These are phyloP conservation scores for Mercurialis annua DNA, from an alignment of 345 rosid genomes.

Conservation along the genomic window DNA sequence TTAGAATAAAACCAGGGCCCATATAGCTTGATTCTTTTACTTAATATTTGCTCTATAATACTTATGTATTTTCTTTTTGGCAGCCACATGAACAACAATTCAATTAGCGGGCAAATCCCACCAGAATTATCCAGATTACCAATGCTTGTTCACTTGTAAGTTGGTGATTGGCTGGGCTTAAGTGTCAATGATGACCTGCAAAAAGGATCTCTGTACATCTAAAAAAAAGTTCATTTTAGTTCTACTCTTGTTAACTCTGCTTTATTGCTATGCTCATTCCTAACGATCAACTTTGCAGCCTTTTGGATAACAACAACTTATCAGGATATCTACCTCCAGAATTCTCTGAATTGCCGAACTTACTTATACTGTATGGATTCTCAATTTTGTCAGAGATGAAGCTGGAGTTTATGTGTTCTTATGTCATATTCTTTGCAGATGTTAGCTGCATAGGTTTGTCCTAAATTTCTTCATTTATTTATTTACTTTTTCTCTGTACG, in stretches of 20 bases:
- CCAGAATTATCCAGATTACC: constrained; percentile 77
- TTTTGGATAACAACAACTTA: constrained; percentile 88
- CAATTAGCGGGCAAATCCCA: constrained; percentile 90
- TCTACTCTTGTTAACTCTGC: constrained; percentile 9
- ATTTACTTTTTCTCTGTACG: constrained; percentile 26
- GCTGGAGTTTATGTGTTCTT: not conserved
- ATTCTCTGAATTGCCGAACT: constrained; percentile 58
- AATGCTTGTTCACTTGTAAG: constrained; percentile 90
- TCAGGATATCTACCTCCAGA: constrained; percentile 80
- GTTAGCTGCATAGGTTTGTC: constrained; percentile 3
- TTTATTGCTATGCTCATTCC: not conserved
- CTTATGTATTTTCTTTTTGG: constrained; percentile 25
- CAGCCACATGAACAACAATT: constrained; percentile 99
- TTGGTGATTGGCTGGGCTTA: constrained; percentile 22
- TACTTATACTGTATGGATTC: constrained; percentile 77
- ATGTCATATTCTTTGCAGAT: not conserved
- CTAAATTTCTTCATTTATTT: not conserved
- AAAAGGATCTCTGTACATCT: not conserved
- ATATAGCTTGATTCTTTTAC: constrained; percentile 1
- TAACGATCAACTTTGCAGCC: constrained; percentile 45
- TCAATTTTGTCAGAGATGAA: constrained; percentile 17
- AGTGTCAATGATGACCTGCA: not conserved
- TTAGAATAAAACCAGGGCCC: not conserved
- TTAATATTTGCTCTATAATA: constrained; percentile 9
- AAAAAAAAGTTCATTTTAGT: not conserved